Evolutionary conservation across 805 yeast genomes (phyloP).

Genomic region (Candida yuanshanica): DNA sequence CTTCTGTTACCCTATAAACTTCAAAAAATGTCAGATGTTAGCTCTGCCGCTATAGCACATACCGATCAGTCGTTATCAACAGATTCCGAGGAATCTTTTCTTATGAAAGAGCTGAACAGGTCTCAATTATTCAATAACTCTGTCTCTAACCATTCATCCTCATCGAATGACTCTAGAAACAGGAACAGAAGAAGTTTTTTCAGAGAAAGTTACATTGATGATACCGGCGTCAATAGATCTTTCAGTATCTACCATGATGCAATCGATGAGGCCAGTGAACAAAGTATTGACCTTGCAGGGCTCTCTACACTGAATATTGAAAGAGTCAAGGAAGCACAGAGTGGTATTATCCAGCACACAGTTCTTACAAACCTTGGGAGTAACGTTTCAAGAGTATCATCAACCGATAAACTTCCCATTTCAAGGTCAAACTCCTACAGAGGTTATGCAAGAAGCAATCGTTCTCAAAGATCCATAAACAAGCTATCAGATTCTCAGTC

Average conservation of each 20-base stretch:
- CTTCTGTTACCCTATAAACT: neutral
- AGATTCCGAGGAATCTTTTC: conserved; percentile 25
- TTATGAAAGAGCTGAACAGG: conserved; percentile 22
- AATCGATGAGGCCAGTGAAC: conserved; percentile 19
- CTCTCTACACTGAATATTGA: conserved; percentile 17
- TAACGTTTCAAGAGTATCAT: neutral
- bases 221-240: conserved; percentile 15
- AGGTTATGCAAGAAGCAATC: neutral
- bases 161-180: conserved; percentile 6
- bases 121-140: conserved; percentile 21
- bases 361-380: neutral
- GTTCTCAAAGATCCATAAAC: neutral
- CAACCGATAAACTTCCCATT: neutral
- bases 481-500: neutral
- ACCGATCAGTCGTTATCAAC: conserved; percentile 20
- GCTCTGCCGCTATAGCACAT: conserved; percentile 1
- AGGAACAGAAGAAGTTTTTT: conserved; percentile 17
- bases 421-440: conserved; percentile 1
- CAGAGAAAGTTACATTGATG: conserved; percentile 23
- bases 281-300: conserved; percentile 17
- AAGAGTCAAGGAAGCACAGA: conserved; percentile 1
- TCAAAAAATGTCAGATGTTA: conserved; percentile 4
- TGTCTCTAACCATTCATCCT: conserved; percentile 2
- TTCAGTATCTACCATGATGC: conserved; percentile 22
- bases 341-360: neutral